phyloP scores from a whole-genome alignment of 1,284 basidiomycete species.

The Golubevia sp. region DNA sequence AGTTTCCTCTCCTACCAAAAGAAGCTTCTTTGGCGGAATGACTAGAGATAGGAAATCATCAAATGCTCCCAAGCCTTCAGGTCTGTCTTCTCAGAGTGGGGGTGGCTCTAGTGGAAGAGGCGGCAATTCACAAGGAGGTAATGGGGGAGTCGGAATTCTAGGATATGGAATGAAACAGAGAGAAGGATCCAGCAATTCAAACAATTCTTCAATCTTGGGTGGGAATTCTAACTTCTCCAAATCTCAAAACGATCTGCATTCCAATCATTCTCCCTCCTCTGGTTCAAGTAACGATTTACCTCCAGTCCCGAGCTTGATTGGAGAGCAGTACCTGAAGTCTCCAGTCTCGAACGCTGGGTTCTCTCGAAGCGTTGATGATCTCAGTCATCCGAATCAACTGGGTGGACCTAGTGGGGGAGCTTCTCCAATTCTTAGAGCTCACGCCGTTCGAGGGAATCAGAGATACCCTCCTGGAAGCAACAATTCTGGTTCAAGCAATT shows the following conservation, averaged over 20 bases:
- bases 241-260: conserved; percentile 15
- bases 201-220: not conserved
- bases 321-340: conserved; percentile 19
- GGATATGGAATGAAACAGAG: conserved; percentile 2
- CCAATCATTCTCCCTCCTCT: conserved; percentile 1
- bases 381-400: conserved; percentile 5
- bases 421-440: conserved; percentile 2
- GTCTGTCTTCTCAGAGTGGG: not conserved
- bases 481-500: not conserved
- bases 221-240: conserved; percentile 12
- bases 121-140: not conserved
- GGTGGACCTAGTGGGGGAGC: not conserved
- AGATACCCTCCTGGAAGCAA: not conserved
- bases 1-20: conserved; percentile 35
- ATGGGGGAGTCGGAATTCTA: not conserved
- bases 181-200: conserved; percentile 5
- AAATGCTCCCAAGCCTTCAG: conserved; percentile 4
- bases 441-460: not conserved
- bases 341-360: conserved; percentile 36
- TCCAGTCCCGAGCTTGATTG: conserved; percentile 1
- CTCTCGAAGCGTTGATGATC: conserved; percentile 47
- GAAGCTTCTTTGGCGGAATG: conserved; percentile 38
- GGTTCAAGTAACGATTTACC: conserved; percentile 19
- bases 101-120: no score
- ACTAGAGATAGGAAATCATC: conserved; percentile 32